These are phyloP conservation scores for Bruguiera gymnorhiza DNA, from an alignment of 345 rosid species.

Conservation along the genomic window DNA sequence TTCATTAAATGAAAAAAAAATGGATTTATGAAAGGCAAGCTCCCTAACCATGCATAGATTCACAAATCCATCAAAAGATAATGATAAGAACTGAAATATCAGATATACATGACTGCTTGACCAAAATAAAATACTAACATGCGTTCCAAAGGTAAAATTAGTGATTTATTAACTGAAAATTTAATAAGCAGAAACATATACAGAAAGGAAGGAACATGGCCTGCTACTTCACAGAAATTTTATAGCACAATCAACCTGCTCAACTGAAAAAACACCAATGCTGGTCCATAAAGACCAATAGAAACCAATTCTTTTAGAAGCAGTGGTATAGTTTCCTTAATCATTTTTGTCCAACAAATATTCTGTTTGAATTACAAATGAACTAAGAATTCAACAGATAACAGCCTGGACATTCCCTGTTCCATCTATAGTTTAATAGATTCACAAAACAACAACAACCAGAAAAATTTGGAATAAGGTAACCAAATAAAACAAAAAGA, in stretches of 20 bases:
- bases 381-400: too few species aligned
- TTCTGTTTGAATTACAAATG: too few species aligned
- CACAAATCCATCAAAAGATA: background rate
- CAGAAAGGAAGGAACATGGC: background rate
- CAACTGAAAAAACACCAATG: background rate
- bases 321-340: too few species aligned
- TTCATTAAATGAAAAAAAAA: background rate
- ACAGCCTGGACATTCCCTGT: too few species aligned
- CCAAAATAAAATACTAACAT: background rate
- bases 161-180: too few species aligned
- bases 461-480: constrained; percentile 1
- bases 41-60: background rate
- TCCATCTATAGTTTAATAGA: too few species aligned
- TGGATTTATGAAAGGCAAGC: constrained; percentile 9
- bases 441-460: background rate
- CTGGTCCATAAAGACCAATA: background rate
- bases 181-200: background rate
- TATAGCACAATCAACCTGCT: constrained; percentile 3
- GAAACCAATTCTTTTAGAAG: too few species aligned
- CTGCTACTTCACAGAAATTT: constrained; percentile 3
- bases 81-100: too few species aligned
- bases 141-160: too few species aligned
- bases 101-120: background rate
- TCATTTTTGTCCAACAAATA: too few species aligned
- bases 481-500: background rate